phyloP scores from a whole-genome alignment of 2,329 filamentous ascomycete species.

The Akanthomyces uredinophilus region DNA sequence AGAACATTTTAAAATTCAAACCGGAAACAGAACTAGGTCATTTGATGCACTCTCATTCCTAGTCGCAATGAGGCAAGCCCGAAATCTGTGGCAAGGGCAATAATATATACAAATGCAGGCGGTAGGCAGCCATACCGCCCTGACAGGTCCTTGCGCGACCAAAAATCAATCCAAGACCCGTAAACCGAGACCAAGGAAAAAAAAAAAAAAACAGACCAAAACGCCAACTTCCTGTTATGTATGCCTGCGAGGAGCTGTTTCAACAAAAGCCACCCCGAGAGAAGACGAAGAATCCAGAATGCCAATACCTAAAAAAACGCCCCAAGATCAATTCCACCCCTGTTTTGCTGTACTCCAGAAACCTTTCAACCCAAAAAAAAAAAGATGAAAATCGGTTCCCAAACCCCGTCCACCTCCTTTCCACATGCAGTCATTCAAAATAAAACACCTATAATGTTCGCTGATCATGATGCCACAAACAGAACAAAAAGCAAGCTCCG shows the following conservation, averaged over 20 bases:
- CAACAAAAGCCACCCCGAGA: slow-evolving; percentile 16
- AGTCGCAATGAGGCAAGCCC: not conserved
- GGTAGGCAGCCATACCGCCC: not conserved
- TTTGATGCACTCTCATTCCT: not conserved
- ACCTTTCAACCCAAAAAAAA: not conserved
- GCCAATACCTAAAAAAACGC: not conserved
- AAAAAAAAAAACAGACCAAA: not conserved
- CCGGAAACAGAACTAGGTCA: not conserved
- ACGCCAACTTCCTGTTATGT: not conserved
- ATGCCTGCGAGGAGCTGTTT: not conserved
- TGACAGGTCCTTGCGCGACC: not conserved
- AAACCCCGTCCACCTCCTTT: not conserved
- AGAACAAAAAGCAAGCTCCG: not conserved
- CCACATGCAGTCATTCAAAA: slow-evolving; percentile 11
- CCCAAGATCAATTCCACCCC: not conserved
- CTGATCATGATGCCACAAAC: slow-evolving; percentile 6
- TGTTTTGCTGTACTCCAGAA: not conserved
- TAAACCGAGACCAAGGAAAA: too few species aligned
- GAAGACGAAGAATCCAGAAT: not conserved
- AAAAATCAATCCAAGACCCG: not conserved
- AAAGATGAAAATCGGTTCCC: not conserved
- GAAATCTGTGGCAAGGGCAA: not conserved
- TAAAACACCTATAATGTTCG: slow-evolving; percentile 7
- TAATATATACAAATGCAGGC: slow-evolving; percentile 7
- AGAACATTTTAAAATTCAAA: not conserved